Conservation (phyloP, 495 filamentous ascomycete species). For the Aeminium ludgeri region DNA sequence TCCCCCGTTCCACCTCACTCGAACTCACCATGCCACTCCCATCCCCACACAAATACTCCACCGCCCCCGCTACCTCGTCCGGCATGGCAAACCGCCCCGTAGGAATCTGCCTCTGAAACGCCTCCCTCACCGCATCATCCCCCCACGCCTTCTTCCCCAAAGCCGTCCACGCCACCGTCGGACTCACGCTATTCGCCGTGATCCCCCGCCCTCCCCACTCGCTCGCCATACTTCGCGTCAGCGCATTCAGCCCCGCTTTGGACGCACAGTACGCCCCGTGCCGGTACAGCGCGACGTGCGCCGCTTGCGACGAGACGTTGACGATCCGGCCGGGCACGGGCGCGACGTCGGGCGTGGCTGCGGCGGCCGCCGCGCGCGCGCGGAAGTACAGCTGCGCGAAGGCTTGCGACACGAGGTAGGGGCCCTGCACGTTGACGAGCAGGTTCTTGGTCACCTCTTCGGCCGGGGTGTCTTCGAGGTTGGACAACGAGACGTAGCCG, state of each 20-base stretch:
- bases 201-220: constrained; percentile 11
- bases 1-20: no score
- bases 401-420: constrained; percentile 5
- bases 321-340: constrained; percentile 7
- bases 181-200: constrained; percentile 31
- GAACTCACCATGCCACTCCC: not conserved
- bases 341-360: not conserved
- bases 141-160: constrained; percentile 14
- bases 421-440: constrained; percentile 10
- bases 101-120: constrained; percentile 4
- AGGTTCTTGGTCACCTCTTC: constrained; percentile 10
- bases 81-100: constrained; percentile 12
- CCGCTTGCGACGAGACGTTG: constrained; percentile 11
- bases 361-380: not conserved
- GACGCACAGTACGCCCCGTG: constrained; percentile 14
- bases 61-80: constrained; percentile 7
- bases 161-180: constrained; percentile 34
- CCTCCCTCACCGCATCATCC: constrained; percentile 5
- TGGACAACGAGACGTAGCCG: constrained; percentile 9
- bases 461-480: constrained; percentile 6
- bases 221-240: constrained; percentile 13
- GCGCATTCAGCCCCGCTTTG: constrained; percentile 12
- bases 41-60: constrained; percentile 8
- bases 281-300: constrained; percentile 9
- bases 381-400: constrained; percentile 9